Conservation (phyloP, 257 asterid species). For the Verbena officinalis region DNA sequence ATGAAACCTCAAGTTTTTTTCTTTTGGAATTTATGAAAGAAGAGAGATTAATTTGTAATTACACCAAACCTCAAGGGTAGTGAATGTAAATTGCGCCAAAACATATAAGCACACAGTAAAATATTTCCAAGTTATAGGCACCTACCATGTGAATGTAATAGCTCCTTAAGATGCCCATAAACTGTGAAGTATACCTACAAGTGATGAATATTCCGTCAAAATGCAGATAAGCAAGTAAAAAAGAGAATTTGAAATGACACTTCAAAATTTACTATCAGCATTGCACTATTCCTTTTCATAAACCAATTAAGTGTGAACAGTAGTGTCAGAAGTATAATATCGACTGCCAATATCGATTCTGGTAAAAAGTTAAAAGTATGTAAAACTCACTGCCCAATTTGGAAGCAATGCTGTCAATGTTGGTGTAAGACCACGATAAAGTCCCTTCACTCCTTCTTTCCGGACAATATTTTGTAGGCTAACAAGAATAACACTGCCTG, state of each 20-base stretch:
- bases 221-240: not conserved
- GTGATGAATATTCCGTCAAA: constrained; percentile 31
- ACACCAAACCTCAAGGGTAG: no score
- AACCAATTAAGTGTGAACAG: not conserved
- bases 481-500: constrained; percentile 85
- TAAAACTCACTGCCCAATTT: constrained; percentile 92
- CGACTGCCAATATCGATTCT: not conserved
- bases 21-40: no score
- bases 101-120: not conserved
- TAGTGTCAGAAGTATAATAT: not conserved
- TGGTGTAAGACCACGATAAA: constrained; percentile 98
- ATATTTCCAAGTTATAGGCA: constrained; percentile 1
- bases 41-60: no score
- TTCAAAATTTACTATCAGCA: not conserved
- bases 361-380: constrained; percentile 6
- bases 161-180: constrained; percentile 84
- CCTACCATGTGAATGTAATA: constrained; percentile 71
- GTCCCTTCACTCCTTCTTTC: constrained; percentile 84
- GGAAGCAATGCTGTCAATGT: constrained; percentile 95
- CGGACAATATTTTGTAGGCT: constrained; percentile 71
- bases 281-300: not conserved
- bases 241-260: not conserved
- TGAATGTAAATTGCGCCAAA: no score
- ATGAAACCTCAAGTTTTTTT: no score
- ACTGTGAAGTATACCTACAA: constrained; percentile 93